These are phyloP conservation scores for Lolium perenne DNA, from an alignment of 176 grass and related monocot species.

Conservation along the genomic window DNA sequence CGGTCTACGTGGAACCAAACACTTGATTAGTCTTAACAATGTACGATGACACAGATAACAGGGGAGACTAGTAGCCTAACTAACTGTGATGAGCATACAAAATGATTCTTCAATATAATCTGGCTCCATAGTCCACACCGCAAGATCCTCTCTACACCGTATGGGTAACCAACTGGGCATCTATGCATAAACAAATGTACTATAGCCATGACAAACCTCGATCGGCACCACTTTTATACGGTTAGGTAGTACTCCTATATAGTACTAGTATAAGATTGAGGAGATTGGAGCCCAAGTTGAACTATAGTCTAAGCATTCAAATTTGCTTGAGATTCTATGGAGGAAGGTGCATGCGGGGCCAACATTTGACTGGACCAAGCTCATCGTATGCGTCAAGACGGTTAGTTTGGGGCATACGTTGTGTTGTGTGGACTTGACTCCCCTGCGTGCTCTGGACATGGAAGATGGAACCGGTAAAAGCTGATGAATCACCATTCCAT, in stretches of 20 bases:
- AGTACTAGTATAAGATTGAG: not conserved
- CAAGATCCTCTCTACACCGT: constrained; percentile 41
- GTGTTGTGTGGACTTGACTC: constrained; percentile 44
- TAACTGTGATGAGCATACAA: constrained; percentile 16
- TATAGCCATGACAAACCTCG: not conserved
- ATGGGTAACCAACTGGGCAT: not conserved
- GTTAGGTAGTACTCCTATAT: not conserved
- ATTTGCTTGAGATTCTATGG: not conserved
- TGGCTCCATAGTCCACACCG: not conserved
- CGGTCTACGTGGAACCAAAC: constrained; percentile 6
- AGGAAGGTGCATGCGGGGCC: not conserved
- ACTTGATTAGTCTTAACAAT: constrained; percentile 38
- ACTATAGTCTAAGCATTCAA: not conserved
- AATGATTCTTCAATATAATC: not conserved
- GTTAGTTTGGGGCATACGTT: constrained; percentile 35
- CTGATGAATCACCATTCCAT: constrained; percentile 8
- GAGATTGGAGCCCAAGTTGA: not conserved
- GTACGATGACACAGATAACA: not conserved
- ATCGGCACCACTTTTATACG: not conserved
- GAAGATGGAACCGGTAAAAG: constrained; percentile 40
- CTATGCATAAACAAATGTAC: not conserved
- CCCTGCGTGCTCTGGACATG: constrained; percentile 15
- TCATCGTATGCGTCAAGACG: constrained; percentile 45
- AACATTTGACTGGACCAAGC: constrained; percentile 22
- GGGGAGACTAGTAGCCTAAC: not conserved